Base-by-base conservation (phyloP, 202 grass and related monocot species). In the Elaeis oleifera region DNA sequence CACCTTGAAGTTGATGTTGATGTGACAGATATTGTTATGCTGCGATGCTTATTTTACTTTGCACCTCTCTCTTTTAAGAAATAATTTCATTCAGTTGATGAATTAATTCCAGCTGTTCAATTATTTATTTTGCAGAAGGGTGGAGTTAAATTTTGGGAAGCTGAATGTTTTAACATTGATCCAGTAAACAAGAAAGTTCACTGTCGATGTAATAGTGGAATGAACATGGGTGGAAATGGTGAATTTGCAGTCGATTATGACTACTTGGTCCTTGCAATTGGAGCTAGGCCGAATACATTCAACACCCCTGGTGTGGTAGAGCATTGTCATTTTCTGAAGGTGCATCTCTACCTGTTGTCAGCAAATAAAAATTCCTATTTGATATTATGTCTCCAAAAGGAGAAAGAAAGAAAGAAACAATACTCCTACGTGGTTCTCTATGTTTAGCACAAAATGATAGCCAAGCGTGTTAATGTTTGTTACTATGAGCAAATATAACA, bases 111-210 rank as follows among this genome's bases (percentile, higher is more conserved):
- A 61, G 9, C 24, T 65, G 70, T 17, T 68, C 8, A 5, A 6
- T 32, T 58, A 54, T 58, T 32, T 23, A 32, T 65, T 72, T 52
- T 75, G 51, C 68, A 90, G 87, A 90, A 68, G 74, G 71, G 63
- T 71, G 82, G 61, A 15, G 68, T 90, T 18, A 75, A 83, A 66
- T 90, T 85, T 73, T 90, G 82, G 87, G 87, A 90, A 80, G 82
- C 82, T 22, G 87, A 85, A 58, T 90, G 87, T 63, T 80, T 71
- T 59, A 82, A 83, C 72, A 90, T 90, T 66, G 87, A 85, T 71
- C 82, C 79, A 49, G 6, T 23, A 57, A 90, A 51, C 57, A 85
- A 80, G 59, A 77, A 79, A 56, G 57, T 90, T 60, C 82, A 82
- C 64, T 90, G 87, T 76, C 74, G 66, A 58, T 76, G 78, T 28